Percentiles rank a stretch among this genome's conserved stretches.
These are phyloP conservation scores for Globisporangium irregulare DNA, from an alignment of 352 stramenopile genomes.

Conservation along the genomic window DNA sequence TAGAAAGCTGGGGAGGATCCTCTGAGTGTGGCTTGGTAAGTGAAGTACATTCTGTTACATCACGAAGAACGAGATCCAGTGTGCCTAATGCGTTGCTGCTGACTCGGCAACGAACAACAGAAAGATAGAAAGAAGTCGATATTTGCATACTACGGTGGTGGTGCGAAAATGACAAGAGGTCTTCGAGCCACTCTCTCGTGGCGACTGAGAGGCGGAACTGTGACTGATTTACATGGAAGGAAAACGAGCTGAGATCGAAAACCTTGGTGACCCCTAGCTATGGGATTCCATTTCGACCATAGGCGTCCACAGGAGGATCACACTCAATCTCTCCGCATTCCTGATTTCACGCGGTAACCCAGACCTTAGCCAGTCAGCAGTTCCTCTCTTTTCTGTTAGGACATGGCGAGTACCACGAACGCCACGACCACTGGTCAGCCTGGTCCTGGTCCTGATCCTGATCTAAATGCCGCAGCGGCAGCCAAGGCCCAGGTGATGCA, in stretches of 20 bases:
- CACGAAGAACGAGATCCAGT: neutral
- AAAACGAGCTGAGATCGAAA: neutral
- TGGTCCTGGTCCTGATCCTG: neutral
- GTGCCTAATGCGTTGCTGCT: neutral
- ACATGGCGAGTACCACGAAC: constrained; percentile 3
- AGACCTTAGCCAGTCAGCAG: neutral
- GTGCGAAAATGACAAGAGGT: neutral
- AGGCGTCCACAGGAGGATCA: neutral
- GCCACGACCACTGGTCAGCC: neutral
- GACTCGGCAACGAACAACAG: neutral
- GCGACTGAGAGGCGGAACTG: neutral
- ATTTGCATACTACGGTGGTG: neutral
- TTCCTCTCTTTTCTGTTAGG: neutral
- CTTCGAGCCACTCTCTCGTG: neutral
- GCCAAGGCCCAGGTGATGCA: constrained; percentile 5
- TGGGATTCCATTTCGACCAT: neutral
- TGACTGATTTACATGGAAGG: neutral
- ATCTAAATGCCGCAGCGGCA: neutral
- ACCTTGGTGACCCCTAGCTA: neutral
- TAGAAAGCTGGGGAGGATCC: neutral
- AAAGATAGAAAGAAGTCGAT: neutral
- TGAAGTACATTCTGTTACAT: neutral
- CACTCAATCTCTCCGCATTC: neutral
- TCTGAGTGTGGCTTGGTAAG: neutral
- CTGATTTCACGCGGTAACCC: neutral